Base-by-base conservation (phyloP, 139 green algal genomes). In the Yamagishiella unicocca region DNA sequence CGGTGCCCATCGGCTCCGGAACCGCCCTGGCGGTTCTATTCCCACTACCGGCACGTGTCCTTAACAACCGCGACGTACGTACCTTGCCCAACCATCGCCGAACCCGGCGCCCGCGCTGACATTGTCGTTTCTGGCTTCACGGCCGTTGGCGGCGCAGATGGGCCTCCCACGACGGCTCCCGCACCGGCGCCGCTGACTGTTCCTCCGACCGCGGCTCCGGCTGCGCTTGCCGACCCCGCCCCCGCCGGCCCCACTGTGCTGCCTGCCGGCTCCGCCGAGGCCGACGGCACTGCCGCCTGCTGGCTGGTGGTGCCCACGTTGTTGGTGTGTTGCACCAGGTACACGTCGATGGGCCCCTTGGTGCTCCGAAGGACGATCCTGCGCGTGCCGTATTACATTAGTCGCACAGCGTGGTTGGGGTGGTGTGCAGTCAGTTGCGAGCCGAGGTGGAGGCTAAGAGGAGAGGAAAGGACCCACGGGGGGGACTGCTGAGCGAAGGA, bases 311-410 rank as follows among this genome's bases (percentile, higher is more conserved):
- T 68, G 31, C 66, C 46, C 19, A 46, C 71, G 73, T 84, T 84
- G 73, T 88, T 73, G 35, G 77, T 72, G 72, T 93, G 91, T 80
- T 93, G 88, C 71, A 97, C 94, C 38, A 97, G 93, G 83, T 92
- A 96, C 42, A 97, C 91, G 21, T 96, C 94, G 42, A 96, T 94
- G 17, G 85, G 85, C 42, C 92, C 93, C 14, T 37, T 70, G 43
- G 91, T 70, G 87, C 87, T 94, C 37, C 91, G 94, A 40, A 96
- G 84, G 9, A 94, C 24, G 42, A 95, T 91, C 77, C 94, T 91
- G 91, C 42, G 78, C 58, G 55, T 40, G 33, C n/a, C n/a, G n/a
- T n/a, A n/a, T n/a, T n/a, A n/a, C n/a, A n/a, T n/a, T n/a, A n/a
- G n/a, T n/a, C n/a, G n/a, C n/a, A n/a, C n/a, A n/a, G n/a, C n/a